Evolutionary conservation across 306 rosid genomes (phyloP).

Genomic region (Gastrolobium bilobum): DNA sequence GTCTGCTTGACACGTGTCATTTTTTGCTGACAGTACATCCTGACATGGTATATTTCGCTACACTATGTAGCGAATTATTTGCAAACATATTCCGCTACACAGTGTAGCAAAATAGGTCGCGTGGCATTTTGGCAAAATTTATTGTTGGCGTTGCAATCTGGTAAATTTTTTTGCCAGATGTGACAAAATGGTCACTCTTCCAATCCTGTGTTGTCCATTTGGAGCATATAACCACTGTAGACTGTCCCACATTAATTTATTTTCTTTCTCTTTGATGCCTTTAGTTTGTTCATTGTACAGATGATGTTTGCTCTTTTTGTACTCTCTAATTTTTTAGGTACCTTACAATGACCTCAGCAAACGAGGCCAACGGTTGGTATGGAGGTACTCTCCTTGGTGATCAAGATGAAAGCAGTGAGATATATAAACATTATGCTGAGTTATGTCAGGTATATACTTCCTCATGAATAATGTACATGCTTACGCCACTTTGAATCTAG

Average conservation of each 20-base stretch:
- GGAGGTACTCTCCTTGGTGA: conserved; percentile 88
- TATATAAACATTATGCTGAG: conserved; percentile 87
- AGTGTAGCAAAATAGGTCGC: too few species aligned
- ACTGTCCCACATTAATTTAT: not conserved
- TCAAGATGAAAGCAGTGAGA: conserved; percentile 88
- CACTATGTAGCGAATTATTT: too few species aligned
- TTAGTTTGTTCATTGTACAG: conserved; percentile 23
- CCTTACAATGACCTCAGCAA: conserved; percentile 73
- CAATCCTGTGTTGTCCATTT: conserved; percentile 27
- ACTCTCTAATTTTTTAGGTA: conserved; percentile 64
- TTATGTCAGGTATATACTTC: conserved; percentile 75
- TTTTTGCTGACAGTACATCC: too few species aligned
- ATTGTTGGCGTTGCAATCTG: too few species aligned
- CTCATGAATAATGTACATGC: not conserved
- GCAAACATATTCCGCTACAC: too few species aligned
- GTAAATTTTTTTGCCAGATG: too few species aligned
- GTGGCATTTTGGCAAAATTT: too few species aligned
- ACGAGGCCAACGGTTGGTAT: conserved; percentile 88
- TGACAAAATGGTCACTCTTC: too few species aligned
- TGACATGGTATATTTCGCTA: too few species aligned
- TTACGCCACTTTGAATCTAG: conserved; percentile 3
- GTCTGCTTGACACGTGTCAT: too few species aligned
- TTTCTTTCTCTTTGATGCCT: conserved; percentile 15
- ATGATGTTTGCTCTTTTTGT: conserved; percentile 38
- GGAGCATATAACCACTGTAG: not conserved